A percentile compares a stretch with the other conserved stretches of the same genome.
phyloP scores from a whole-genome alignment of 768 basidiomycete species.

The Phylloporus sp. region DNA sequence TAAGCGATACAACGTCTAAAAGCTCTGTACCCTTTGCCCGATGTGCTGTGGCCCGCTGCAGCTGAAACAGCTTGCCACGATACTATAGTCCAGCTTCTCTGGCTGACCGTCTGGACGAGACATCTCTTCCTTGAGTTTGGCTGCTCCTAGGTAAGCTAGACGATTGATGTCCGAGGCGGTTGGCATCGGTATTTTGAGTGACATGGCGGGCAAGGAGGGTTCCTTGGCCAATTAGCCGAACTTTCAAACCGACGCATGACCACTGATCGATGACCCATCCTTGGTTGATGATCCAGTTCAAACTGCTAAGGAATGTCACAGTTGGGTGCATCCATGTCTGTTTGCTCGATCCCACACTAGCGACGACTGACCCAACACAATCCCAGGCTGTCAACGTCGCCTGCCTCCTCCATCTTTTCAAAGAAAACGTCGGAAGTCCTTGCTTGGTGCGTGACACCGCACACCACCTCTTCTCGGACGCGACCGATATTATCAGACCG shows the following conservation, averaged over 20 bases:
- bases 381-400: slow-evolving; percentile 48
- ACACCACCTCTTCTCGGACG: not conserved
- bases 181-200: slow-evolving; percentile 17
- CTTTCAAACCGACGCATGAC: too few species aligned
- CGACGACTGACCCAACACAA: slow-evolving; percentile 1
- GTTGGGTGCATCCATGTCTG: slow-evolving; percentile 28
- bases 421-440: slow-evolving; percentile 54
- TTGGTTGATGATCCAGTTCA: slow-evolving; percentile 14
- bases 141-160: slow-evolving; percentile 26
- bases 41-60: slow-evolving; percentile 9
- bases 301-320: slow-evolving; percentile 18
- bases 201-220: slow-evolving; percentile 13
- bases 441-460: slow-evolving; percentile 40
- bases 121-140: slow-evolving; percentile 25
- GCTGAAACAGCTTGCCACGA: slow-evolving; percentile 20
- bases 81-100: slow-evolving; percentile 26
- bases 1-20: not conserved
- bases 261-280: slow-evolving; percentile 11
- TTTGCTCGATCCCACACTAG: not conserved
- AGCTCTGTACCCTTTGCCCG: slow-evolving; percentile 19
- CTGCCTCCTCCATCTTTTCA: slow-evolving; percentile 59
- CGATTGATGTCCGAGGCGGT: slow-evolving; percentile 24
- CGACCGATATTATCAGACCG: slow-evolving; percentile 40
- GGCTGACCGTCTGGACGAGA: slow-evolving; percentile 26
- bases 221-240: too few species aligned